A percentile compares a stretch with the other conserved stretches of the same genome.
Evolutionary conservation across 179 eudicot genomes (phyloP).

Genomic region (Dionaea muscipula): DNA sequence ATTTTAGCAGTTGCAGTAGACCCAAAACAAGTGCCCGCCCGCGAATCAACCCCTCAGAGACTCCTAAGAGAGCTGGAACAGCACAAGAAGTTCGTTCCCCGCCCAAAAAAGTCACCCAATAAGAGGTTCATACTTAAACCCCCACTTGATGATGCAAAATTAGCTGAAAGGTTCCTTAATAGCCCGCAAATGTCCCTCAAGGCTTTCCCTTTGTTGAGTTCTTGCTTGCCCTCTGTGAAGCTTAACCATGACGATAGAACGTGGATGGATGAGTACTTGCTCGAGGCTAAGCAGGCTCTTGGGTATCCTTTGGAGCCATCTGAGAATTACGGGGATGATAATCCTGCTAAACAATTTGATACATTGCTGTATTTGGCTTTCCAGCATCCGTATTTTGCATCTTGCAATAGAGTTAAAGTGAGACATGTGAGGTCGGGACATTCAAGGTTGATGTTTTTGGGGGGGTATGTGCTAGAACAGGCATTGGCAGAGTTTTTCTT

Average conservation of each 20-base stretch:
- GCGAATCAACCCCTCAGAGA: constrained; percentile 58
- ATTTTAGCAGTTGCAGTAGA: constrained; percentile 35
- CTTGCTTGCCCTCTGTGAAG: constrained; percentile 62
- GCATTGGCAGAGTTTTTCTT: constrained; percentile 78
- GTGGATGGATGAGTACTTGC: constrained; percentile 87
- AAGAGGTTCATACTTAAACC: constrained; percentile 74
- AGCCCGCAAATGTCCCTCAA: constrained; percentile 83
- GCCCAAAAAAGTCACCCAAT: constrained; percentile 56
- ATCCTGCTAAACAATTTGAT: constrained; percentile 90
- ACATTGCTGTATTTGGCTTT: constrained; percentile 76
- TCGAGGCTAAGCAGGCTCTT: constrained; percentile 84
- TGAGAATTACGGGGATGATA: constrained; percentile 55
- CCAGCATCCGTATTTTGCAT: constrained; percentile 68
- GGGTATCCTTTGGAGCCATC: constrained; percentile 86
- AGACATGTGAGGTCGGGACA: constrained; percentile 83
- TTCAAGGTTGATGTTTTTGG: constrained; percentile 73
- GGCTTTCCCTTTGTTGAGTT: constrained; percentile 71
- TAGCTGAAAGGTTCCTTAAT: constrained; percentile 70
- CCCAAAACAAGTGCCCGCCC: constrained; percentile 45
- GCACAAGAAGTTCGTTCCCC: constrained; percentile 52
- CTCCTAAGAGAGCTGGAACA: constrained; percentile 76
- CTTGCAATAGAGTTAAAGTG: constrained; percentile 64
- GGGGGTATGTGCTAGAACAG: constrained; percentile 77
- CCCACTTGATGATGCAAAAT: constrained; percentile 63
- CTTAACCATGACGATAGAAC: constrained; percentile 52